These are phyloP conservation scores for Capronia epimyces DNA, from an alignment of 2,329 filamentous ascomycete species.

Conservation along the genomic window DNA sequence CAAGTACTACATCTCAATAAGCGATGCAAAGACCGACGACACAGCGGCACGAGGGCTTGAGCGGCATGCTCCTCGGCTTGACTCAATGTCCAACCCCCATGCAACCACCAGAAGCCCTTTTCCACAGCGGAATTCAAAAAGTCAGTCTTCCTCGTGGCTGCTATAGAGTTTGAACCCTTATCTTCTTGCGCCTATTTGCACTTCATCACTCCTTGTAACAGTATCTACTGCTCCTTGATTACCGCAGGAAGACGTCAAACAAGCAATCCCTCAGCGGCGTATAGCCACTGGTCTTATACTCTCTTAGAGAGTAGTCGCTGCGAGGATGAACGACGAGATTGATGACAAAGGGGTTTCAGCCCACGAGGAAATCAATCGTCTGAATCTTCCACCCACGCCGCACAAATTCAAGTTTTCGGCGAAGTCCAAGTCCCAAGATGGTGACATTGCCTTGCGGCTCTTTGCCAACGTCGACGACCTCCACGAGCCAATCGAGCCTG, in stretches of 20 bases:
- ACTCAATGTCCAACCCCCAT: not conserved
- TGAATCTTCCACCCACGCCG: constrained; percentile 11
- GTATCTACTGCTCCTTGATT: too few species aligned
- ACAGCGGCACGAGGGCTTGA: constrained; percentile 5
- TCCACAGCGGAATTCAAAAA: not conserved
- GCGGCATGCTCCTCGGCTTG: constrained; percentile 9
- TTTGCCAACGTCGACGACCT: constrained; percentile 47
- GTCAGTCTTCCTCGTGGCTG: not conserved
- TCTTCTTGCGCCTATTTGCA: not conserved
- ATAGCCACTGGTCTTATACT: not conserved
- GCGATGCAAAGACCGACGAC: constrained; percentile 10
- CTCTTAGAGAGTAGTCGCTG: not conserved
- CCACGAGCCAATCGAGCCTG: constrained; percentile 42
- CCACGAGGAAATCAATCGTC: constrained; percentile 19
- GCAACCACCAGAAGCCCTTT: not conserved
- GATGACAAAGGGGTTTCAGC: constrained; percentile 18
- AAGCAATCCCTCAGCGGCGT: not conserved
- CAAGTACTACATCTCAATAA: constrained; percentile 9
- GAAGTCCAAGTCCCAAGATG: constrained; percentile 32
- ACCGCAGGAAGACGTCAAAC: too few species aligned
- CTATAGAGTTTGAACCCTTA: not conserved
- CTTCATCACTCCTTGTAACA: not conserved
- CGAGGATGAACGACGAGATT: constrained; percentile 10
- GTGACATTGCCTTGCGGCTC: constrained; percentile 49
- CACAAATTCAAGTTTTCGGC: constrained; percentile 24